Conservation (phyloP, 169 alveolate genomes). For the Perkinsus olseni region DNA sequence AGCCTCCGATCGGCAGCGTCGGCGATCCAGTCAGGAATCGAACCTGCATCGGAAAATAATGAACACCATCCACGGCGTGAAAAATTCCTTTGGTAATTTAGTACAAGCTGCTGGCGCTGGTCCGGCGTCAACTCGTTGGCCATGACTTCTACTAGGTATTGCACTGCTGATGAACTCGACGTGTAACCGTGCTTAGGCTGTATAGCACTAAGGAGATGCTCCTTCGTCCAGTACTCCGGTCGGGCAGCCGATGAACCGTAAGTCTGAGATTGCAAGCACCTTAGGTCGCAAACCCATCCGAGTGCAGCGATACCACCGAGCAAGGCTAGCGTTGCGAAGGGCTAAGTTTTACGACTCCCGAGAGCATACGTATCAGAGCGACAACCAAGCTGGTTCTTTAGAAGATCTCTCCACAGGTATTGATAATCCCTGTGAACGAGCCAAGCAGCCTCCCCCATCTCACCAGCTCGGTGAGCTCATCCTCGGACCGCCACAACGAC, state of each 20-base stretch:
- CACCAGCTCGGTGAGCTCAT: background rate
- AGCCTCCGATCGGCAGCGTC: slow-evolving; percentile 85
- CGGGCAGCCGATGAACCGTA: background rate
- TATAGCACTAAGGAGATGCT: background rate
- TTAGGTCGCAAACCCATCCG: no score
- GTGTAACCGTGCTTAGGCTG: background rate
- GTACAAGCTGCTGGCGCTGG: background rate
- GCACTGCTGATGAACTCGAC: background rate
- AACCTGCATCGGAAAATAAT: slow-evolving; percentile 57
- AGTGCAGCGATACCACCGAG: no score
- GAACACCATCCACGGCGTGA: no score
- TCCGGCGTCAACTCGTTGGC: background rate
- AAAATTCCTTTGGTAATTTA: background rate
- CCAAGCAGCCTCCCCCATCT: background rate
- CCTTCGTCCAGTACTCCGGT: background rate
- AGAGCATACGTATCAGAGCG: no score
- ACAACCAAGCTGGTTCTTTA: no score
- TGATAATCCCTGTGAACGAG: no score
- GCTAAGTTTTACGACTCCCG: no score
- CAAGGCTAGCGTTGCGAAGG: no score
- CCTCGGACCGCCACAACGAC: background rate
- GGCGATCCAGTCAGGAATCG: slow-evolving; percentile 86
- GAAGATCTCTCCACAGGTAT: no score
- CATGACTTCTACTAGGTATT: background rate
- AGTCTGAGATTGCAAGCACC: background rate